Evolutionary conservation across 805 yeast species (phyloP).

Genomic region (Scheffersomyces ergatensis): DNA sequence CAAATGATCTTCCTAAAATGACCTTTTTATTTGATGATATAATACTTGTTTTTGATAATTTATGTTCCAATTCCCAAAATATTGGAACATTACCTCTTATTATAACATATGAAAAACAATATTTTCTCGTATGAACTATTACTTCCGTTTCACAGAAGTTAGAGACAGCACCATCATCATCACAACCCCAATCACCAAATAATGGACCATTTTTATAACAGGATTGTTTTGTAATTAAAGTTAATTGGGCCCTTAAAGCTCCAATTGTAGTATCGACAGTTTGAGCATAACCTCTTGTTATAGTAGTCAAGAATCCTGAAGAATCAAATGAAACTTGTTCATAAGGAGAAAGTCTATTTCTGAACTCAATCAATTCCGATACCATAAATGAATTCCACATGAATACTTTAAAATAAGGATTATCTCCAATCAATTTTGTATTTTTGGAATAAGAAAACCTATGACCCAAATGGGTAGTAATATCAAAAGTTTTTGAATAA

Average conservation of each 20-base stretch:
- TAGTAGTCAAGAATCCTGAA: conserved; percentile 46
- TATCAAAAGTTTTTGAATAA: conserved; percentile 47
- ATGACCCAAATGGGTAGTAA: conserved; percentile 20
- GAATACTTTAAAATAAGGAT: conserved; percentile 43
- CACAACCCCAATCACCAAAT: conserved; percentile 59
- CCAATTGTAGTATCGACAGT: conserved; percentile 34
- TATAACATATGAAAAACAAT: conserved; percentile 43
- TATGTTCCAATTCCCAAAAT: conserved; percentile 51
- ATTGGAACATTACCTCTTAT: conserved; percentile 55
- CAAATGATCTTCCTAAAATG: conserved; percentile 49
- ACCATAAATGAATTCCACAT: conserved; percentile 53
- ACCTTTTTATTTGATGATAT: conserved; percentile 35
- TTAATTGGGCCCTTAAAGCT: conserved; percentile 38
- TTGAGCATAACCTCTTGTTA: conserved; percentile 52
- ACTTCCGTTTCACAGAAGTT: conserved; percentile 54
- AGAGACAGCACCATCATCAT: conserved; percentile 53
- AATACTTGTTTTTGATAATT: conserved; percentile 32
- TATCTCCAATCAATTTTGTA: conserved; percentile 23
- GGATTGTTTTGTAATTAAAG: conserved; percentile 52
- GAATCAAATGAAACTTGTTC: conserved; percentile 44
- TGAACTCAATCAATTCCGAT: conserved; percentile 43
- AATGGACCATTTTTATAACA: conserved; percentile 47
- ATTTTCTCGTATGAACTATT: conserved; percentile 39
- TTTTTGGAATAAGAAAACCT: conserved; percentile 8
- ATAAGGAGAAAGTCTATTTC: conserved; percentile 37